Percentiles rank a stretch among this genome's conserved stretches.
These are phyloP conservation scores for Cladochytrium tenue DNA, from an alignment of 371 early-diverging fungal species.

Conservation along the genomic window DNA sequence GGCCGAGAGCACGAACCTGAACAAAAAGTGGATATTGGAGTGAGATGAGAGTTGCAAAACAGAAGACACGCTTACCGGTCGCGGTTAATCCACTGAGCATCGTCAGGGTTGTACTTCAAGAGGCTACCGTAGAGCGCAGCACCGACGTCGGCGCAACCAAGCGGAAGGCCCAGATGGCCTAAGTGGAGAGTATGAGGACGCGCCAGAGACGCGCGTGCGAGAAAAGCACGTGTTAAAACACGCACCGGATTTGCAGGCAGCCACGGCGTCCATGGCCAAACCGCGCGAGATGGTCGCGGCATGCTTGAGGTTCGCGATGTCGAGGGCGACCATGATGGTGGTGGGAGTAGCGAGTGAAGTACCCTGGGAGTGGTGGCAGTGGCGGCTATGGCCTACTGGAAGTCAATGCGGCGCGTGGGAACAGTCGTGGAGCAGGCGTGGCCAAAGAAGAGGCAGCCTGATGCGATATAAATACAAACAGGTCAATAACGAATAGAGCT, in stretches of 20 bases:
- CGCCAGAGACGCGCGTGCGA: no score
- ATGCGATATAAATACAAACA: no score
- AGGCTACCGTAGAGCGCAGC: slow-evolving; percentile 87
- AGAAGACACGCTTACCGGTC: slow-evolving; percentile 84
- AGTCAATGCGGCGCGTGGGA: no score
- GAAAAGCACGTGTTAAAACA: neutral
- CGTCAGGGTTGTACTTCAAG: slow-evolving; percentile 81
- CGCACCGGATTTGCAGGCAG: slow-evolving; percentile 29
- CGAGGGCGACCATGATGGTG: slow-evolving; percentile 13
- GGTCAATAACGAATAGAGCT: no score
- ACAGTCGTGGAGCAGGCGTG: no score
- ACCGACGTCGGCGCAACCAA: slow-evolving; percentile 96
- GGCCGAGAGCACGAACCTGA: slow-evolving; percentile 93
- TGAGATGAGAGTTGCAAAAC: no score
- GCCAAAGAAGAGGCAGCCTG: no score
- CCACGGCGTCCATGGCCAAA: slow-evolving; percentile 30
- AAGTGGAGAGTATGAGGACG: no score
- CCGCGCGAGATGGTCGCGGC: slow-evolving; percentile 32
- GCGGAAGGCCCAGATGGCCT: slow-evolving; percentile 99
- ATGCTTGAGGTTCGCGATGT: slow-evolving; percentile 21
- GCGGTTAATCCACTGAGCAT: slow-evolving; percentile 87
- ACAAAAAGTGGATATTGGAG: no score
- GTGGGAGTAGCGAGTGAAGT: no score
- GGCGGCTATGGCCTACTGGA: no score
- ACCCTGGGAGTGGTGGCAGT: no score